phyloP scores from a whole-genome alignment of 2,329 filamentous ascomycete genomes.

The Metarhizium guizhouense region DNA sequence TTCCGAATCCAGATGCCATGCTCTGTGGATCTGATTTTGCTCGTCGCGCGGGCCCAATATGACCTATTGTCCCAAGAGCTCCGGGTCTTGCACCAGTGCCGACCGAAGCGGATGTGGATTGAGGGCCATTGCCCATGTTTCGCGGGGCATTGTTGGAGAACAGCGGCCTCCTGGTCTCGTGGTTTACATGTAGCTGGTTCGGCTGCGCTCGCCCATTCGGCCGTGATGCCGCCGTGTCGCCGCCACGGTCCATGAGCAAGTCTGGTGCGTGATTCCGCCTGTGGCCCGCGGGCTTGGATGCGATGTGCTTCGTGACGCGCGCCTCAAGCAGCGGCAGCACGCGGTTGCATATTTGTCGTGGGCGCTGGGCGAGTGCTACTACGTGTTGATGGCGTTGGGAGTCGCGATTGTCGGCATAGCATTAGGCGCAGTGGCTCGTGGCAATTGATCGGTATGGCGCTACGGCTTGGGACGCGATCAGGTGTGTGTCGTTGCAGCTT shows the following conservation, averaged over 20 bases:
- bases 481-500: not conserved
- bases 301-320: slow-evolving; percentile 1
- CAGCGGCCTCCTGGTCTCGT: slow-evolving; percentile 31
- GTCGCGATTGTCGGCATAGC: not conserved
- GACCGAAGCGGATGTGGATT: not conserved
- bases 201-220: not conserved
- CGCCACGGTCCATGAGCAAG: slow-evolving; percentile 6
- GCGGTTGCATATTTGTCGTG: slow-evolving; percentile 4
- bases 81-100: slow-evolving; percentile 5
- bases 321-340: slow-evolving; percentile 3
- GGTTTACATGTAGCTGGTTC: slow-evolving; percentile 26
- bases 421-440: not conserved
- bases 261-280: not conserved
- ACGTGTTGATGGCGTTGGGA: not conserved
- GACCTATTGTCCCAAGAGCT: not conserved
- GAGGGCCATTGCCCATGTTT: slow-evolving; percentile 9
- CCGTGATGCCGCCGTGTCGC: not conserved
- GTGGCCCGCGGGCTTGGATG: not conserved
- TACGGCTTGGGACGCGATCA: not conserved
- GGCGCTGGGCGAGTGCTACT: not conserved
- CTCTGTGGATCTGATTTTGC: slow-evolving; percentile 16
- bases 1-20: slow-evolving; percentile 9
- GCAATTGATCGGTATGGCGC: not conserved
- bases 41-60: slow-evolving; percentile 9
- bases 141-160: slow-evolving; percentile 21